phyloP scores from a whole-genome alignment of 164 flowering plant species.

The Magnolia kwangsiensis region DNA sequence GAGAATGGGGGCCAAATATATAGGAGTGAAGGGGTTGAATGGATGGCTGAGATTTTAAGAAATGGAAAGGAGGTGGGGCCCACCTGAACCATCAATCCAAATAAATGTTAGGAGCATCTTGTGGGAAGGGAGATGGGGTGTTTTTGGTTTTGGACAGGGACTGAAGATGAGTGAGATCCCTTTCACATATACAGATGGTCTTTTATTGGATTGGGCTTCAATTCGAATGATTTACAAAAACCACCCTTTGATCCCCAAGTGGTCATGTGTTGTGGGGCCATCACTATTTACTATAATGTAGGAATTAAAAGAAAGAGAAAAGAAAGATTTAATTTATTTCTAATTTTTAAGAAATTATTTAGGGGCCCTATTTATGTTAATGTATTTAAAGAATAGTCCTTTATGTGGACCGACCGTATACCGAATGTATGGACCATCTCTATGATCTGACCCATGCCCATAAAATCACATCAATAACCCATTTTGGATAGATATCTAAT shows the following conservation, averaged over 20 bases:
- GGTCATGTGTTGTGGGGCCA: not conserved
- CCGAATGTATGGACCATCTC: too few relatives aligned
- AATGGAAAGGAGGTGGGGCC: slow-evolving; percentile 10
- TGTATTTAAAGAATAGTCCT: too few relatives aligned
- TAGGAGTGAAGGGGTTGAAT: slow-evolving; percentile 29
- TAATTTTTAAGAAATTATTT: too few relatives aligned
- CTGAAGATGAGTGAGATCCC: slow-evolving; percentile 10
- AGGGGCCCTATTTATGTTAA: too few relatives aligned
- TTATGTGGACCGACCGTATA: too few relatives aligned
- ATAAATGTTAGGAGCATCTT: not conserved
- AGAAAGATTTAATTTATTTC: too few relatives aligned
- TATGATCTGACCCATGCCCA: too few relatives aligned
- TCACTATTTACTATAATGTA: not conserved
- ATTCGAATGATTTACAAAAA: slow-evolving; percentile 11
- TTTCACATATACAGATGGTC: slow-evolving; percentile 17
- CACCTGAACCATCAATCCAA: slow-evolving; percentile 24
- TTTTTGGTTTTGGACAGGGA: slow-evolving; percentile 8
- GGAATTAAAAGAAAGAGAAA: too few relatives aligned
- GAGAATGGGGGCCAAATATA: slow-evolving; percentile 25
- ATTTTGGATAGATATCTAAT: too few relatives aligned
- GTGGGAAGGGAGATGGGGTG: not conserved
- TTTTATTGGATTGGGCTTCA: slow-evolving; percentile 12
- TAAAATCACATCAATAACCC: too few relatives aligned
- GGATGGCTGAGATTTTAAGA: slow-evolving; percentile 44
- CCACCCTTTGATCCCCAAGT: not conserved